phyloP scores from a whole-genome alignment of 1,284 basidiomycete genomes.

The Moesziomyces aphidis region DNA sequence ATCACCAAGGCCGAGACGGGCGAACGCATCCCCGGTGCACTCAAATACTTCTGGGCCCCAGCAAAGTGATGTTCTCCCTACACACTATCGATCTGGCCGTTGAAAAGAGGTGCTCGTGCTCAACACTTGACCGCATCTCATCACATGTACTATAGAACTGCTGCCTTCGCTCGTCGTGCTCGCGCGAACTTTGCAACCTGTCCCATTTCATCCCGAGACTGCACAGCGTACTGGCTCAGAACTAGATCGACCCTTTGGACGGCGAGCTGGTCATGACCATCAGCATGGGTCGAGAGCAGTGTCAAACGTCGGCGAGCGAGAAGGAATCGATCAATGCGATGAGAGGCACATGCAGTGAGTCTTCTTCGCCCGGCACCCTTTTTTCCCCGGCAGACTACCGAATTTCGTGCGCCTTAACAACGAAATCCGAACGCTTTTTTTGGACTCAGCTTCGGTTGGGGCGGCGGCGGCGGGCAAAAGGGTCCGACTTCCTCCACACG shows the following conservation, averaged over 20 bases:
- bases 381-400: no score
- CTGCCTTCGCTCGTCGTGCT: background rate
- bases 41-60: conserved; percentile 51
- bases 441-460: background rate
- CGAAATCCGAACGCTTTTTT: background rate
- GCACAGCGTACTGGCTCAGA: no score
- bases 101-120: background rate
- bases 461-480: background rate
- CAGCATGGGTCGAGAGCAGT: no score
- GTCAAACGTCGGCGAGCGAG: no score
- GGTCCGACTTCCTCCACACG: background rate
- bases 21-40: conserved; percentile 46
- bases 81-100: background rate
- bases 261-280: no score
- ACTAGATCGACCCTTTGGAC: no score
- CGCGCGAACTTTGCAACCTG: no score
- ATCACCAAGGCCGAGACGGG: conserved; percentile 30
- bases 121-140: background rate
- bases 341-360: no score
- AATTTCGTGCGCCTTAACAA: background rate
- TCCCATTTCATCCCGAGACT: no score
- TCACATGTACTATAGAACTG: background rate
- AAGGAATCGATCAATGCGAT: no score
- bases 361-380: no score
- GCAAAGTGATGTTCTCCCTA: conserved; percentile 10